Evolutionary conservation across 345 rosid genomes (phyloP).

Genomic region (Eucalyptus coolabah): DNA sequence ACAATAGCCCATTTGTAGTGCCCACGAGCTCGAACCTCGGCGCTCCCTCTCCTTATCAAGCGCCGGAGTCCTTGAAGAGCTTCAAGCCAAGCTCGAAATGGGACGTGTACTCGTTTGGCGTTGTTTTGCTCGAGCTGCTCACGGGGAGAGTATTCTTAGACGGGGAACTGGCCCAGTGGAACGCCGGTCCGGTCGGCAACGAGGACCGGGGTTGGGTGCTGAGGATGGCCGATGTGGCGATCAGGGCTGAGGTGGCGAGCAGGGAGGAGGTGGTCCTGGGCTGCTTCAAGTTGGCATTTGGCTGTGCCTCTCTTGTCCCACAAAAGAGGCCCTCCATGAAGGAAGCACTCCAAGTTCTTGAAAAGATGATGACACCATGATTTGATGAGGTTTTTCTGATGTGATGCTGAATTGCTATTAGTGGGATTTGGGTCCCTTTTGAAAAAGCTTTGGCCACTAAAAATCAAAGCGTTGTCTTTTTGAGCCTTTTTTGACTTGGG

Average conservation of each 20-base stretch:
- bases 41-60: conserved; percentile 26
- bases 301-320: conserved; percentile 55
- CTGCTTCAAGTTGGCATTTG: conserved; percentile 59
- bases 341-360: conserved; percentile 59
- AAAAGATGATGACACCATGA: conserved; percentile 14
- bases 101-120: conserved; percentile 82
- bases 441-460: conserved; percentile 3
- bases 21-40: background rate
- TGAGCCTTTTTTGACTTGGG: background rate
- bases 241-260: conserved; percentile 41
- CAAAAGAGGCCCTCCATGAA: conserved; percentile 85
- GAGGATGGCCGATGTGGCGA: conserved; percentile 43
- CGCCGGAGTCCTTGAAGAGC: conserved; percentile 57
- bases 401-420: background rate
- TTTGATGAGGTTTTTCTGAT: background rate
- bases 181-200: conserved; percentile 2
- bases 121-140: conserved; percentile 65
- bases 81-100: conserved; percentile 57
- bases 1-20: conserved; percentile 6
- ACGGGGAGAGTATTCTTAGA: conserved; percentile 47
- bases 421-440: background rate
- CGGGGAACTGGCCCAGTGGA: conserved; percentile 46
- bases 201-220: conserved; percentile 42
- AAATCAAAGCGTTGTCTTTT: conserved; percentile 2
- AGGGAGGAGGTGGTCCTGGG: conserved; percentile 41